Evolutionary conservation across 306 rosid species (phyloP), one percentile per base, ranked within the genome.

Genomic region (Vicia sativa): DNA sequence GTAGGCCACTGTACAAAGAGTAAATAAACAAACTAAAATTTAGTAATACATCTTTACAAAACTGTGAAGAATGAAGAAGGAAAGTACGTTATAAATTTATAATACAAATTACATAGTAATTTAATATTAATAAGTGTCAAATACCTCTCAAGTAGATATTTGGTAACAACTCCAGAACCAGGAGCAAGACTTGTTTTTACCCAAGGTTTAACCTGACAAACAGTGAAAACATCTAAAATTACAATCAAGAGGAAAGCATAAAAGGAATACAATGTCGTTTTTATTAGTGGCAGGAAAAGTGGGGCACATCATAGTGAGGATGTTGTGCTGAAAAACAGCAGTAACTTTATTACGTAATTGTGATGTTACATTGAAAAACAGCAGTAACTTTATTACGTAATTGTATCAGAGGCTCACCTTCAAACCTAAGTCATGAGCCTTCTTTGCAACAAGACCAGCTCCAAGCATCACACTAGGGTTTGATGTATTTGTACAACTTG

Each of bases 391-490:
- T 65, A 18, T 5, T 9, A 43, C n/a, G 72, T 59, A 49, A 34
- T 34, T 23, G 16, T 62, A 77, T 57, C 34, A 53, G 48, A 42
- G 73, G 26, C 89, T 56, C 74, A 92, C 98, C 98, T 80, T 41
- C 77, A 92, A 80, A 70, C 98, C 98, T 70, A 84, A 92, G 34
- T 92, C 96, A 68, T 75, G 71, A 72, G 98, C 96, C 77, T 86
- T 92, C 78, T 89, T 89, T 0, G 98, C 96, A 56, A 89, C 98
- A 75, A 92, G 98, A 70, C 88, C 98, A 70, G 98, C 96, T 16
- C 96, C 98, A 71, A 92, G 96, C 98, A 92, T 92, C 79, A 92
- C 98, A 67, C 96, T 92, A 5, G 98, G 96, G 81, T 92, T 92
- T 80, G 98, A 92, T 42, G 98, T 92, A 77, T 92, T 92, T 71